These are phyloP conservation scores for Nakazawaea molendinolei DNA, from an alignment of 805 yeast species.

Conservation along the genomic window DNA sequence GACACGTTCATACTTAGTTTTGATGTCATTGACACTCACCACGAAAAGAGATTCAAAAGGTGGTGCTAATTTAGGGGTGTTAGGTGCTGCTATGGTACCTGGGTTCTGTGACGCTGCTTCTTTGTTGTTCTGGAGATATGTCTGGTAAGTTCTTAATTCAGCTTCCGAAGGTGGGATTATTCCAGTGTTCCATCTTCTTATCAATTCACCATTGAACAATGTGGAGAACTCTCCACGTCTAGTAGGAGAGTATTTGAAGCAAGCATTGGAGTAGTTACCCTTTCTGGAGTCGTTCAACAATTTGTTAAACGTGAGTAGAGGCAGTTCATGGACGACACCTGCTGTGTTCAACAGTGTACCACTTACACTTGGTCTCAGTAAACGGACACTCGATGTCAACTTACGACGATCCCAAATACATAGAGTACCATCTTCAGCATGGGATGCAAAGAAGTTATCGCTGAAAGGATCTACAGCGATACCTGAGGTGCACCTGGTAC, in stretches of 20 bases:
- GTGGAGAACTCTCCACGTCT: constrained; percentile 72
- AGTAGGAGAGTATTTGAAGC: constrained; percentile 61
- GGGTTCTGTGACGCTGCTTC: too few relatives aligned
- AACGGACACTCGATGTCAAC: constrained; percentile 24
- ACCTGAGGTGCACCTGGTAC: constrained; percentile 66
- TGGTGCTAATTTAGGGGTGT: constrained; percentile 17
- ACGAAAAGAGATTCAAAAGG: constrained; percentile 61
- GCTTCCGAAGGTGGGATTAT: constrained; percentile 34
- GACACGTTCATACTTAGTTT: constrained; percentile 74
- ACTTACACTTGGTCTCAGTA: constrained; percentile 16
- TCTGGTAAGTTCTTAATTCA: constrained; percentile 19
- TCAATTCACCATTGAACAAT: constrained; percentile 67
- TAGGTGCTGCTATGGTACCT: constrained; percentile 9
- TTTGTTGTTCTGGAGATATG: constrained; percentile 15
- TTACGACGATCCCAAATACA: constrained; percentile 79
- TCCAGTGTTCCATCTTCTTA: constrained; percentile 78
- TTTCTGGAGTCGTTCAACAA: constrained; percentile 52
- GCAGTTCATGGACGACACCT: constrained; percentile 36
- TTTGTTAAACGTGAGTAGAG: constrained; percentile 54
- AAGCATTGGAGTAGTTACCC: constrained; percentile 53
- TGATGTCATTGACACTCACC: constrained; percentile 65
- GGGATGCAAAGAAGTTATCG: constrained; percentile 61
- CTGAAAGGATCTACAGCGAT: constrained; percentile 65
- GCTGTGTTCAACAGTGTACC: constrained; percentile 13
- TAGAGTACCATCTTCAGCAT: constrained; percentile 77